Conservation (phyloP, 495 filamentous ascomycete genomes). For the Hyphodiscus hymeniophilus region DNA sequence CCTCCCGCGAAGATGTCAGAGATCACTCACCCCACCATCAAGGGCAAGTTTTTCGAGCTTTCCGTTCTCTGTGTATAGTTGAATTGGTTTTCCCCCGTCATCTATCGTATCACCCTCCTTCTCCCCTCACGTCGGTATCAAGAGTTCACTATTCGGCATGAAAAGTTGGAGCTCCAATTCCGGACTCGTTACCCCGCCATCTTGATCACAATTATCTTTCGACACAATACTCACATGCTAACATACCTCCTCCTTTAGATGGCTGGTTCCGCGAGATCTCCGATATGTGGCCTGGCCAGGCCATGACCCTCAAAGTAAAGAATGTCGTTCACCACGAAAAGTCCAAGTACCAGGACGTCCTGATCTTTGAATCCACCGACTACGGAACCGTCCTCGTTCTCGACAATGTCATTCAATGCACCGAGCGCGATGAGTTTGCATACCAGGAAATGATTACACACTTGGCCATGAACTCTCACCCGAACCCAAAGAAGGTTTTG, state of each 20-base stretch:
- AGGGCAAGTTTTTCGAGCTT: slow-evolving; percentile 29
- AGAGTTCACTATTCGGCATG: neutral
- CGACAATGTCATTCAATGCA: slow-evolving; percentile 98
- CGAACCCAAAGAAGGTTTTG: slow-evolving; percentile 93
- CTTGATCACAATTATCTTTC: neutral
- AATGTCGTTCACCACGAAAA: slow-evolving; percentile 98
- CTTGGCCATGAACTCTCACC: slow-evolving; percentile 97
- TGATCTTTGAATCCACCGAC: slow-evolving; percentile 95
- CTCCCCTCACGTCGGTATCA: neutral
- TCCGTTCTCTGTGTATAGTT: neutral
- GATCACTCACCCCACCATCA: slow-evolving; percentile 53
- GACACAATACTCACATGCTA: neutral
- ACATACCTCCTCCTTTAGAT: slow-evolving; percentile 47
- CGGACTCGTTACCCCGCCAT: too few relatives aligned
- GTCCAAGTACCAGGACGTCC: slow-evolving; percentile 96
- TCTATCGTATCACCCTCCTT: neutral
- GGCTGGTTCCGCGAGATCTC: slow-evolving; percentile 99
- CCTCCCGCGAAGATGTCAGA: slow-evolving; percentile 30
- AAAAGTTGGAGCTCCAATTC: neutral
- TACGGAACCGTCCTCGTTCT: slow-evolving; percentile 96
- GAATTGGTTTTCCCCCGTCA: neutral
- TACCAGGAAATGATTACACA: slow-evolving; percentile 99
- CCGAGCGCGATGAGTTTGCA: slow-evolving; percentile 96
- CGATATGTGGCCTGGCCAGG: slow-evolving; percentile 97
- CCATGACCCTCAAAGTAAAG: slow-evolving; percentile 97